Conservation (phyloP, 495 filamentous ascomycete species). For the Penicillium goetzii region DNA sequence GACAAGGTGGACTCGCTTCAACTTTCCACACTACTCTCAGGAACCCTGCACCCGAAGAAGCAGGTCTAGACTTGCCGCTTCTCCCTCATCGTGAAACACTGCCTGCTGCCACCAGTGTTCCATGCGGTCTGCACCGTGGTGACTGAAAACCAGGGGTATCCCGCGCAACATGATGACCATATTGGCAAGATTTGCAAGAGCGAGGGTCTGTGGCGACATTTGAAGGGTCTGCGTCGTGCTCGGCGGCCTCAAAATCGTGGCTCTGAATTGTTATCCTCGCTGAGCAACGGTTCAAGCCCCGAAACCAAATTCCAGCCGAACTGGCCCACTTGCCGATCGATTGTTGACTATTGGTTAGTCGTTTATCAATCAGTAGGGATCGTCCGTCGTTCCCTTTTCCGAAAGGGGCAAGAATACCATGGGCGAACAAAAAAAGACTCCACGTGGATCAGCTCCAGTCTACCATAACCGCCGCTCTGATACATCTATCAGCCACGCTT, state of each 20-base stretch:
- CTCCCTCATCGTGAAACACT: slow-evolving; percentile 6
- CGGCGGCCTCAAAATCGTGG: neutral
- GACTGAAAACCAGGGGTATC: neutral
- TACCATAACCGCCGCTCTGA: slow-evolving; percentile 12
- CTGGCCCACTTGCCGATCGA: slow-evolving; percentile 24
- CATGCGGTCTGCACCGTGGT: neutral
- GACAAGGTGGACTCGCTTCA: slow-evolving; percentile 8
- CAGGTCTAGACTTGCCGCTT: neutral
- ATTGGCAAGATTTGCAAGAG: neutral
- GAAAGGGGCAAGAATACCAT: neutral
- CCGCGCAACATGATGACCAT: neutral
- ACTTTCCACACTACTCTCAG: neutral
- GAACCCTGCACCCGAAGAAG: neutral
- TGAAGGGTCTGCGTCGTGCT: neutral
- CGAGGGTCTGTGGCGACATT: neutral
- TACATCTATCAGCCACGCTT: slow-evolving; percentile 27
- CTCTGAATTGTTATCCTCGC: neutral
- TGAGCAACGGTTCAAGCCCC: neutral
- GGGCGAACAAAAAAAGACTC: neutral
- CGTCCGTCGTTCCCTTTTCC: slow-evolving; percentile 12
- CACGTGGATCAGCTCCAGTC: slow-evolving; percentile 15
- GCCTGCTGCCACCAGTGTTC: slow-evolving; percentile 5
- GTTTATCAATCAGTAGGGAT: slow-evolving; percentile 33
- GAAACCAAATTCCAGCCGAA: slow-evolving; percentile 12
- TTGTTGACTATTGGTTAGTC: slow-evolving; percentile 11